A percentile compares a stretch with the other conserved stretches of the same genome.
phyloP scores from a whole-genome alignment of 2,329 filamentous ascomycete species.

The Calycina herbarum region DNA sequence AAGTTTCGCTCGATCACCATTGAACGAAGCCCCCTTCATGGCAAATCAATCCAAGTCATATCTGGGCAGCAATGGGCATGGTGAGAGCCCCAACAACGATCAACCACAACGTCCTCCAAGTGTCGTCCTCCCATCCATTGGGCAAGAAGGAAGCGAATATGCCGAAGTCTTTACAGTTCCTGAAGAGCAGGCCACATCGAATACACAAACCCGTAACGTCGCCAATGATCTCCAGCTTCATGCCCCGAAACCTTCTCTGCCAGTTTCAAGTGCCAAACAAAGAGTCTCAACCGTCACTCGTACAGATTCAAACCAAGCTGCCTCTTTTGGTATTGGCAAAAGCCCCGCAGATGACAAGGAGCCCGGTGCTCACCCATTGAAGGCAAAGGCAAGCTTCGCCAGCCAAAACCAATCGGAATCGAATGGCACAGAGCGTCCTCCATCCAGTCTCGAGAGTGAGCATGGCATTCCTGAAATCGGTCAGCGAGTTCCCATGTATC shows the following conservation, averaged over 20 bases:
- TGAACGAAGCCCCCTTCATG: constrained; percentile 67
- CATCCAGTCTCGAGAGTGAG: constrained; percentile 65
- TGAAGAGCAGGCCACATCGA: constrained; percentile 51
- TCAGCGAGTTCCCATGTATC: constrained; percentile 89
- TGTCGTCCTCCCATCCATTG: constrained; percentile 78
- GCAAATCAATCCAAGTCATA: constrained; percentile 37
- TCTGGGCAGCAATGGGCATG: constrained; percentile 9
- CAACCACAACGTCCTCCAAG: constrained; percentile 65
- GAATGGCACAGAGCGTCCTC: constrained; percentile 49
- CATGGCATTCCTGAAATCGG: constrained; percentile 92
- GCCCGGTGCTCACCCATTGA: constrained; percentile 53
- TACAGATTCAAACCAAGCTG: constrained; percentile 85
- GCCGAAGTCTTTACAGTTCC: constrained; percentile 56
- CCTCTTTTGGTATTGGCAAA: constrained; percentile 79
- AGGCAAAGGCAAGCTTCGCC: constrained; percentile 62
- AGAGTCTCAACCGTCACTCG: constrained; percentile 82
- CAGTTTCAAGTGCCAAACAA: constrained; percentile 77
- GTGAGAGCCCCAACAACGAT: constrained; percentile 41
- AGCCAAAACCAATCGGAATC: constrained; percentile 41
- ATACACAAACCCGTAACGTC: constrained; percentile 75
- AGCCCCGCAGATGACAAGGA: constrained; percentile 54
- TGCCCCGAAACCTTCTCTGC: constrained; percentile 84
- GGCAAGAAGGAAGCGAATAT: constrained; percentile 90
- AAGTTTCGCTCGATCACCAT: constrained; percentile 80
- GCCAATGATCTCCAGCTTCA: constrained; percentile 81